Percentiles rank a stretch among this genome's conserved stretches.
Conservation (phyloP, 257 asterid genomes). For the Nicotiana tomentosiformis region DNA sequence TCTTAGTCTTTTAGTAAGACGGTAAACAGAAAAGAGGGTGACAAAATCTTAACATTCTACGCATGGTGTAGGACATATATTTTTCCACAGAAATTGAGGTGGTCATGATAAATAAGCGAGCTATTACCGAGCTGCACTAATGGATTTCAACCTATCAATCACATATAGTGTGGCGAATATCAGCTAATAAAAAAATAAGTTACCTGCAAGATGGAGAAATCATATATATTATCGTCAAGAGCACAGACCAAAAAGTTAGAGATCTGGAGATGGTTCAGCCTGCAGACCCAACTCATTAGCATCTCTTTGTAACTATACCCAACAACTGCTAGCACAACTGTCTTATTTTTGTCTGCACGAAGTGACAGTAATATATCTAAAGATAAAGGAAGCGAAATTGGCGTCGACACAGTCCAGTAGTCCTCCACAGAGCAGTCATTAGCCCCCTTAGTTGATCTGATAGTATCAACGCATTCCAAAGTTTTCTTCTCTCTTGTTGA, state of each 20-base stretch:
- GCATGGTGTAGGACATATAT: not conserved
- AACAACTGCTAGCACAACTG: conserved; percentile 74
- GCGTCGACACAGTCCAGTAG: conserved; percentile 12
- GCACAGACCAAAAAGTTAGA: conserved; percentile 72
- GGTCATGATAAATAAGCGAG: not conserved
- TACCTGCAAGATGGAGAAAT: conserved; percentile 80
- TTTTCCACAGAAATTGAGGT: not conserved
- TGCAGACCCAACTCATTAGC: conserved; percentile 97
- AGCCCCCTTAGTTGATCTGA: conserved; percentile 31
- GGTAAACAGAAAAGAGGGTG: not conserved
- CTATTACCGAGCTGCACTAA: not conserved
- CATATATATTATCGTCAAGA: conserved; percentile 65
- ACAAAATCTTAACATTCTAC: not conserved
- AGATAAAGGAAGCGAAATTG: conserved; percentile 47
- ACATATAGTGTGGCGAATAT: not conserved
- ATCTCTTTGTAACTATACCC: conserved; percentile 86
- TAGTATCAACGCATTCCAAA: conserved; percentile 37
- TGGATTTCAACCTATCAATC: not conserved
- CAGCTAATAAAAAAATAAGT: conserved; percentile 10
- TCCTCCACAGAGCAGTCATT: conserved; percentile 34
- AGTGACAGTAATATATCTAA: conserved; percentile 49
- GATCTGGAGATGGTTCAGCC: conserved; percentile 54
- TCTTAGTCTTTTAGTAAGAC: not conserved
- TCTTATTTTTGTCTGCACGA: conserved; percentile 62
- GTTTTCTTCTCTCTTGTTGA: conserved; percentile 25